These are phyloP conservation scores for Mortierella sp. DNA, from an alignment of 371 early-diverging fungal genomes.

Conservation along the genomic window DNA sequence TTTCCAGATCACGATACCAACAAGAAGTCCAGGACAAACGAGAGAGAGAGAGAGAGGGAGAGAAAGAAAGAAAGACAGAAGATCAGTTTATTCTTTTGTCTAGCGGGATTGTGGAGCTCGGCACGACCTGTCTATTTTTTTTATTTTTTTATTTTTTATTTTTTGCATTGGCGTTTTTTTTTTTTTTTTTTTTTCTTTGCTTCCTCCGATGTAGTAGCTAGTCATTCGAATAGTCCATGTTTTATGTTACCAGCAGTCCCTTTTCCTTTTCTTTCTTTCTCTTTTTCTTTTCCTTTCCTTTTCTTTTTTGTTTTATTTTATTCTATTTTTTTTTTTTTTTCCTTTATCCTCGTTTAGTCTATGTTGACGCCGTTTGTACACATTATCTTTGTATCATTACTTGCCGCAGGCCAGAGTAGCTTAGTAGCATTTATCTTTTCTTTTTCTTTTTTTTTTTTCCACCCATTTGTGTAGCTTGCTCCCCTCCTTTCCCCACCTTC, in stretches of 20 bases:
- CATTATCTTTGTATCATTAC: slow-evolving; percentile 1
- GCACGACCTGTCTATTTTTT: not conserved
- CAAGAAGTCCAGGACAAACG: not conserved
- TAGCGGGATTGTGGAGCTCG: not conserved
- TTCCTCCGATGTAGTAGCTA: no score
- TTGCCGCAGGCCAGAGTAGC: not conserved
- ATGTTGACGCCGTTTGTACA: not conserved
- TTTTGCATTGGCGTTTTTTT: not conserved
- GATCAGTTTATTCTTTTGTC: no score
- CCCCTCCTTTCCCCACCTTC: no score
- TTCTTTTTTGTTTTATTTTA: no score
- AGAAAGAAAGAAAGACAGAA: no score
- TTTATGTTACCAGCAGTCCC: no score
- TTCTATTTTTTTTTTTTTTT: slow-evolving; percentile 2
- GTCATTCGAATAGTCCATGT: no score
- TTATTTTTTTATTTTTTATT: not conserved
- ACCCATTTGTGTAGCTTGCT: no score
- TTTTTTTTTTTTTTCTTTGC: slow-evolving; percentile 5
- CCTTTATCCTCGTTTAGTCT: not conserved
- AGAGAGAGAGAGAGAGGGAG: not conserved
- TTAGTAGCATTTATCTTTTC: not conserved
- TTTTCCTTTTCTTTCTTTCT: slow-evolving; percentile 9
- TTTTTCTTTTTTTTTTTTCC: slow-evolving; percentile 10
- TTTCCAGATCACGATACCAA: no score
- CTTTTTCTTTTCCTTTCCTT: slow-evolving; percentile 10